These are phyloP conservation scores for Sphagnum contortum DNA, from an alignment of 225 moss, liverwort and hornwort genomes.

Conservation along the genomic window DNA sequence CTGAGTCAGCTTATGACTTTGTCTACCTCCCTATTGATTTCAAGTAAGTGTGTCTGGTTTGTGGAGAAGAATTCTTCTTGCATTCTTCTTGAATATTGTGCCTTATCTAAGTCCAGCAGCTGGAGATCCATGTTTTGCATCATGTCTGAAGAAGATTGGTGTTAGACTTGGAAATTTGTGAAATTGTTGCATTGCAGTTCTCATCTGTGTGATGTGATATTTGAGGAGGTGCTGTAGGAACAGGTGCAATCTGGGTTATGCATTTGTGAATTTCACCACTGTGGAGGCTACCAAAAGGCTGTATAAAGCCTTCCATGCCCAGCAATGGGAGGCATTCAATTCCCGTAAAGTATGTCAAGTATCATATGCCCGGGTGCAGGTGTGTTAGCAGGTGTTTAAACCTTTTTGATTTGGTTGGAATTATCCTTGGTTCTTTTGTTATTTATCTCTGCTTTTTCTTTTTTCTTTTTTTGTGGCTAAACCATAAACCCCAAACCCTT, in stretches of 20 bases:
- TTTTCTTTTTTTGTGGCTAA: too few relatives aligned
- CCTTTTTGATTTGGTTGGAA: too few relatives aligned
- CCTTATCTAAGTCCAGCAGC: too few relatives aligned
- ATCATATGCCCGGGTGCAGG: conserved; percentile 95
- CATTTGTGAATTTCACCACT: conserved; percentile 93
- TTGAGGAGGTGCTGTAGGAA: conserved; percentile 36
- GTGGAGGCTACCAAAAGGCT: conserved; percentile 66
- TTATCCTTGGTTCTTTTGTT: too few relatives aligned
- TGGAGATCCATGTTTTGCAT: too few relatives aligned
- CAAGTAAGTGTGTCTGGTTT: conserved; percentile 36
- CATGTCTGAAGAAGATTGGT: too few relatives aligned
- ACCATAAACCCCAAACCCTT: not conserved
- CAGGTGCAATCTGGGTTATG: conserved; percentile 93
- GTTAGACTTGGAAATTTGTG: too few relatives aligned
- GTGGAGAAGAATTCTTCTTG: too few relatives aligned
- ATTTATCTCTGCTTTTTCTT: too few relatives aligned
- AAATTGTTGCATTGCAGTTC: too few relatives aligned
- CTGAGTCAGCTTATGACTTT: conserved; percentile 89
- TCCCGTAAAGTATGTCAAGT: conserved; percentile 96
- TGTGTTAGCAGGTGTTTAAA: conserved; percentile 6
- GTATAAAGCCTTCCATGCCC: conserved; percentile 73
- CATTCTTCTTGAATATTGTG: too few relatives aligned
- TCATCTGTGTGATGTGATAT: not conserved
- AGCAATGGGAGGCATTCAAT: conserved; percentile 95
- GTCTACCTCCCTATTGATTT: conserved; percentile 97